Percentiles rank a stretch among this genome's conserved stretches.
These are phyloP conservation scores for Phalaenopsis aphrodite DNA, from an alignment of 106 monocot genomes.

Conservation along the genomic window DNA sequence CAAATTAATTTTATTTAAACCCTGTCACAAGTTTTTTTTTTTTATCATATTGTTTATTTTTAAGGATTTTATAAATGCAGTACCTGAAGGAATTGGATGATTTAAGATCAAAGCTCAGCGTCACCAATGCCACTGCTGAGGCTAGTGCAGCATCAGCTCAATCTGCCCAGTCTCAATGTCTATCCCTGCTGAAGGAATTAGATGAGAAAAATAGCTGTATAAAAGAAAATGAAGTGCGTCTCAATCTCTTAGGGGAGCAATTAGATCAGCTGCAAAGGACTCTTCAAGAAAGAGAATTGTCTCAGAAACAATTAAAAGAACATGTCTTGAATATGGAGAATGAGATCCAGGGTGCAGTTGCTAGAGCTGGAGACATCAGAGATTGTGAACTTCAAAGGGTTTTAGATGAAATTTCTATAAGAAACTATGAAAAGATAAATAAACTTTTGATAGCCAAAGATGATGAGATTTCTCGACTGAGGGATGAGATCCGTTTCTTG, in stretches of 20 bases:
- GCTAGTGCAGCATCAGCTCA: conserved; percentile 73
- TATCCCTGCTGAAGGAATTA: conserved; percentile 55
- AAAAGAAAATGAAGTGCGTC: conserved; percentile 61
- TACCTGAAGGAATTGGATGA: conserved; percentile 64
- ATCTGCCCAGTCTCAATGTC: conserved; percentile 61
- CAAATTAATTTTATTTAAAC: neutral
- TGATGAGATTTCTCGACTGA: conserved; percentile 68
- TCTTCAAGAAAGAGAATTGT: conserved; percentile 70
- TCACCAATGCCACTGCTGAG: conserved; percentile 61
- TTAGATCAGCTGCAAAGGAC: conserved; percentile 62
- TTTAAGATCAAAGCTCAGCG: conserved; percentile 60
- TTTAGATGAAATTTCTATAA: conserved; percentile 62
- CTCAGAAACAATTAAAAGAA: conserved; percentile 70
- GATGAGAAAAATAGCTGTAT: conserved; percentile 63
- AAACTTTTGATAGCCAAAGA: conserved; percentile 57
- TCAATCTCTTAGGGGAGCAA: conserved; percentile 59
- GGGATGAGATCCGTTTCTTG: conserved; percentile 78
- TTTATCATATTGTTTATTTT: neutral
- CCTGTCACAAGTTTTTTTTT: neutral
- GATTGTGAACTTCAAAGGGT: conserved; percentile 50
- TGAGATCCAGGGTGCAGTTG: conserved; percentile 60
- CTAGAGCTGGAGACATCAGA: conserved; percentile 38
- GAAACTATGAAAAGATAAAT: conserved; percentile 59
- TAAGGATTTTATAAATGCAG: conserved; percentile 26
- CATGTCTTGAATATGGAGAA: conserved; percentile 70